These are phyloP conservation scores for Teunomyces stri DNA, from an alignment of 805 yeast genomes.

Conservation along the genomic window DNA sequence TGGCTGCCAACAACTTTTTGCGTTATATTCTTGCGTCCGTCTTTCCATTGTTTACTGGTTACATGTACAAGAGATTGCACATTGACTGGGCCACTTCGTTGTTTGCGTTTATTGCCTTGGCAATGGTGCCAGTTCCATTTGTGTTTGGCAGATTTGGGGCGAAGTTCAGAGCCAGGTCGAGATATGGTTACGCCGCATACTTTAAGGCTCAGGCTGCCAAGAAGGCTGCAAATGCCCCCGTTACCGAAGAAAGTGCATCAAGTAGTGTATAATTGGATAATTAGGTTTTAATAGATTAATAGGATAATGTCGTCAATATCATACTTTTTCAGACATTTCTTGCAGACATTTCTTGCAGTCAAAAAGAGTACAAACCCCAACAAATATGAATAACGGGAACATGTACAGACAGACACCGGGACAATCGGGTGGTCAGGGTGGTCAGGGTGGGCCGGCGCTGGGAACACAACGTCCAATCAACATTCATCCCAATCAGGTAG, in stretches of 20 bases:
- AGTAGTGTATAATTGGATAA: constrained; percentile 6
- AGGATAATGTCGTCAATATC: not conserved
- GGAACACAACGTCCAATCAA: constrained; percentile 16
- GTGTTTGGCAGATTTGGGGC: constrained; percentile 60
- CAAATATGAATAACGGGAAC: constrained; percentile 1
- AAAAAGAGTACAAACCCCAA: not conserved
- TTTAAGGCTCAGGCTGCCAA: constrained; percentile 19
- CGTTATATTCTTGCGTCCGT: constrained; percentile 75
- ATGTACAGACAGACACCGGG: constrained; percentile 2
- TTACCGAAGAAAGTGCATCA: constrained; percentile 5
- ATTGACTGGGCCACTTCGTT: constrained; percentile 79
- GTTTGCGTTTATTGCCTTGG: constrained; percentile 63
- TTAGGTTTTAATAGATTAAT: constrained; percentile 1
- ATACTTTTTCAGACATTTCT: not conserved
- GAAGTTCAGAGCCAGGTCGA: constrained; percentile 51
- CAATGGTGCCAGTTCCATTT: constrained; percentile 75
- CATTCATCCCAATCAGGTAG: constrained; percentile 51
- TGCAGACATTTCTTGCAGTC: not conserved
- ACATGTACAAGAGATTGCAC: constrained; percentile 71
- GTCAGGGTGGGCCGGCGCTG: not conserved
- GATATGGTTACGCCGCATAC: constrained; percentile 57
- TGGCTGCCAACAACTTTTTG: constrained; percentile 82
- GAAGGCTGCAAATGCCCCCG: constrained; percentile 12
- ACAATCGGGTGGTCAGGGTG: not conserved
- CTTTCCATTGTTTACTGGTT: constrained; percentile 82